phyloP scores from a whole-genome alignment of 2,329 filamentous ascomycete species.

The Neopestalotiopsis sp. region DNA sequence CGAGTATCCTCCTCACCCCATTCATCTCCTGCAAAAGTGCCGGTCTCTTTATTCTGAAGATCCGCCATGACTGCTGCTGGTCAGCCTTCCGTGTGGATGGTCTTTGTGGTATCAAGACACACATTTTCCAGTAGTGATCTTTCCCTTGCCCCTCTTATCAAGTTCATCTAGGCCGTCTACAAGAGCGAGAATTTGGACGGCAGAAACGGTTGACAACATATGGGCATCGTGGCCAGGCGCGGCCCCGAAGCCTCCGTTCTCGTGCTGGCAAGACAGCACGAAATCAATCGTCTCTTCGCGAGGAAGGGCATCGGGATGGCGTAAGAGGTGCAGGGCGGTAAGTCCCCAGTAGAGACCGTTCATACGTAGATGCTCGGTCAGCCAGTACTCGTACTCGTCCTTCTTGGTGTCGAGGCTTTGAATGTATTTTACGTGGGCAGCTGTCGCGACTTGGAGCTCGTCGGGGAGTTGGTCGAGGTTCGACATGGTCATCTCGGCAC shows the following conservation, averaged over 20 bases:
- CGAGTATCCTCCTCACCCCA: conserved; percentile 97
- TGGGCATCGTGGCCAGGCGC: conserved; percentile 95
- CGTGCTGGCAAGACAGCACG: conserved; percentile 91
- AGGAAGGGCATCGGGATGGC: conserved; percentile 80
- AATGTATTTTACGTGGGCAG: conserved; percentile 86
- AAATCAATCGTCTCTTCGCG: conserved; percentile 84
- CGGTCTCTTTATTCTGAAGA: conserved; percentile 80
- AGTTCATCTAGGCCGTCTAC: conserved; percentile 85
- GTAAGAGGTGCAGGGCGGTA: conserved; percentile 84
- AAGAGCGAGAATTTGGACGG: conserved; percentile 89
- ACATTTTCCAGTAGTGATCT: conserved; percentile 79
- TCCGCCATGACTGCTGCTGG: conserved; percentile 69
- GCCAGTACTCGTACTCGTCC: conserved; percentile 96
- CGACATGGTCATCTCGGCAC: conserved; percentile 34
- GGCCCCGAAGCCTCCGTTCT: conserved; percentile 89
- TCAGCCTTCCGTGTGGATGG: conserved; percentile 16
- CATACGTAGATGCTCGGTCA: conserved; percentile 94
- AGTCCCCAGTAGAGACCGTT: conserved; percentile 98
- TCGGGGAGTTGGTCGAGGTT: conserved; percentile 41
- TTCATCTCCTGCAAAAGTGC: conserved; percentile 91
- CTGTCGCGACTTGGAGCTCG: conserved; percentile 52
- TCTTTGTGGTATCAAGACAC: conserved; percentile 44
- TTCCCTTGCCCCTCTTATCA: conserved; percentile 72
- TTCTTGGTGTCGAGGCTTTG: conserved; percentile 89
- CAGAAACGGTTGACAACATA: conserved; percentile 94